A percentile compares a stretch with the other conserved stretches of the same genome.
Conservation (phyloP, 176 grass and related monocot genomes). For the Carex myosuroides region DNA sequence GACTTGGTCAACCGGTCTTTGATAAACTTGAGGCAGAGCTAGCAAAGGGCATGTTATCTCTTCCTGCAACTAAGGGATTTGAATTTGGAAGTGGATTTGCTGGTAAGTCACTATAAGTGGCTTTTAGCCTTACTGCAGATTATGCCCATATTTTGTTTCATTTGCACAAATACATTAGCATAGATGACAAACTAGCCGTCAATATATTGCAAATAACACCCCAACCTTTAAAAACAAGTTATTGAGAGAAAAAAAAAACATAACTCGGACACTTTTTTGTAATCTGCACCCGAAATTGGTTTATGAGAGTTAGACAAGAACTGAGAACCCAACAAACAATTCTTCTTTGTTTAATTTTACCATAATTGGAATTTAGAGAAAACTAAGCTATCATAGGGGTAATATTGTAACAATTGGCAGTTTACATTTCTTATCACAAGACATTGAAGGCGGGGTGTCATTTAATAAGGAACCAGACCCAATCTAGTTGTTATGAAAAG, state of each 20-base stretch:
- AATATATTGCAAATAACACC: neutral
- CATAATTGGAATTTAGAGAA: neutral
- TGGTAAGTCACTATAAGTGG: conserved; percentile 37
- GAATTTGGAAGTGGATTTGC: conserved; percentile 96
- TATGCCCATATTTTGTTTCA: neutral
- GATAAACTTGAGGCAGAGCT: conserved; percentile 97
- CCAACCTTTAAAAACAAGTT: neutral
- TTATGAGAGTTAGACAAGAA: neutral
- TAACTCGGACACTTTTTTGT: neutral
- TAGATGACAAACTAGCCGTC: neutral
- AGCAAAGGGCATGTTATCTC: conserved; percentile 91
- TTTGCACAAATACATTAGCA: neutral
- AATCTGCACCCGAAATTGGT: neutral
- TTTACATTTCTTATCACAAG: neutral
- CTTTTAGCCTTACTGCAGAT: neutral
- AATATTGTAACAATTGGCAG: neutral
- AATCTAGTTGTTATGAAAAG: neutral
- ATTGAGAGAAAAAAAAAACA: neutral
- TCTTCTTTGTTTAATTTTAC: neutral
- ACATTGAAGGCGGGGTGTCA: neutral
- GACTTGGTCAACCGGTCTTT: conserved; percentile 90
- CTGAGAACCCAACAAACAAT: neutral
- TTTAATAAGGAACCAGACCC: neutral
- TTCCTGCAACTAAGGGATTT: conserved; percentile 98
- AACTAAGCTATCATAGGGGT: neutral